Conservation (phyloP, 805 yeast species). For the Saccharomycopsis sp. region DNA sequence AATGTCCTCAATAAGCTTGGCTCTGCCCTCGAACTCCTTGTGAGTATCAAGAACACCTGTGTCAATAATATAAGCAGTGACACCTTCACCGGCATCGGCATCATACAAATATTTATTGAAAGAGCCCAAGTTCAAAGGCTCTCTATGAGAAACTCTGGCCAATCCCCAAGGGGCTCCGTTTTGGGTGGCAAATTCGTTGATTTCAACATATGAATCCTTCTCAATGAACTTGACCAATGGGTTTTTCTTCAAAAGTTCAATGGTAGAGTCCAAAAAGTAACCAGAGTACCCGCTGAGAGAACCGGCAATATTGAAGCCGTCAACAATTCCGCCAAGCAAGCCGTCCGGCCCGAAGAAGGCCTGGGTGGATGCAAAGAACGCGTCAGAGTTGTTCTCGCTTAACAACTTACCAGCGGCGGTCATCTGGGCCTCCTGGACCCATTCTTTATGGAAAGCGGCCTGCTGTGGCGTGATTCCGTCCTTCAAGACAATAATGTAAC, state of each 20-base stretch:
- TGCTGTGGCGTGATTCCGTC: constrained; percentile 48
- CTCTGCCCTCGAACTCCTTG: constrained; percentile 54
- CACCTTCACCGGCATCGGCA: constrained; percentile 54
- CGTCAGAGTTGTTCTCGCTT: constrained; percentile 29
- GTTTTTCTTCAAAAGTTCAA: constrained; percentile 65
- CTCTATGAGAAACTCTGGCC: constrained; percentile 63
- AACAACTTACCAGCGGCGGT: constrained; percentile 34
- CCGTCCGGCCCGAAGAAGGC: constrained; percentile 23
- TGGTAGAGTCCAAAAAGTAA: constrained; percentile 64
- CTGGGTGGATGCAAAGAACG: constrained; percentile 33
- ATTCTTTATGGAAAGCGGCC: constrained; percentile 57
- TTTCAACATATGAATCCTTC: constrained; percentile 49
- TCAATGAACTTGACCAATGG: constrained; percentile 62
- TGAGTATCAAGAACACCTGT: constrained; percentile 50
- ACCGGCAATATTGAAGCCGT: constrained; percentile 47
- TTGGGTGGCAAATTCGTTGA: constrained; percentile 45
- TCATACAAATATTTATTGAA: constrained; percentile 57
- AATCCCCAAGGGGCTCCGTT: constrained; percentile 73
- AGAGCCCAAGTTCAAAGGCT: constrained; percentile 50
- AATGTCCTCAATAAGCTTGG: constrained; percentile 53
- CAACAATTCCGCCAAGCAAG: constrained; percentile 18
- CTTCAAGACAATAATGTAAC: constrained; percentile 84
- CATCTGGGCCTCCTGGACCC: constrained; percentile 52
- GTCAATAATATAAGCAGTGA: constrained; percentile 49
- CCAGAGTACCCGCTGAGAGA: constrained; percentile 78